A percentile compares a stretch with the other conserved stretches of the same genome.
These are phyloP conservation scores for Pachyrhizus erosus DNA, from an alignment of 306 rosid genomes.

Conservation along the genomic window DNA sequence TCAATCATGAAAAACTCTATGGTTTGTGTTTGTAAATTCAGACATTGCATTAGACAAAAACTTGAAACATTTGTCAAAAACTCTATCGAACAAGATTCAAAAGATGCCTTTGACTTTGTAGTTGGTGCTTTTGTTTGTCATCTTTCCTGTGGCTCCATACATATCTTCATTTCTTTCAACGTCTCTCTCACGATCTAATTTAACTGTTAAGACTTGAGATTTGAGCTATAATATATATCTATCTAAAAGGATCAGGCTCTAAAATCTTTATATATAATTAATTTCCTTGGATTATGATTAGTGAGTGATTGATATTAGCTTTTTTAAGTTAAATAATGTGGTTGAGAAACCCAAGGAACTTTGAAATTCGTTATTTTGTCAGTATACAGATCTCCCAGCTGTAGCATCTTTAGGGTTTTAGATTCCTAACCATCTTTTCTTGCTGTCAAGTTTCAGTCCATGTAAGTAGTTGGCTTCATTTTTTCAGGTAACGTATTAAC, in stretches of 20 bases:
- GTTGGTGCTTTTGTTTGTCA: not conserved
- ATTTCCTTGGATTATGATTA: conserved; percentile 32
- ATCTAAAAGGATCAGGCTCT: not conserved
- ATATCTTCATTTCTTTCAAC: not conserved
- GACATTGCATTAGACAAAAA: conserved; percentile 38
- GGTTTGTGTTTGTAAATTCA: not conserved
- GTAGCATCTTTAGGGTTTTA: conserved; percentile 44
- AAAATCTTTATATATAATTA: not conserved
- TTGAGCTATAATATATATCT: not conserved
- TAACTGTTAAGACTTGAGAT: not conserved
- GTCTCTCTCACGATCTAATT: not conserved
- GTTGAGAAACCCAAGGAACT: conserved; percentile 28
- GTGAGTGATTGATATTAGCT: conserved; percentile 28
- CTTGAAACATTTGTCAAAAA: conserved; percentile 21
- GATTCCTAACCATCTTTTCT: conserved; percentile 9
- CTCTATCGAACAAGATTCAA: not conserved
- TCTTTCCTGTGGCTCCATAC: not conserved
- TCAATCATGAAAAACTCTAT: not conserved
- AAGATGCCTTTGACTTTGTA: conserved; percentile 38
- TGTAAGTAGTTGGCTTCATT: conserved; percentile 17
- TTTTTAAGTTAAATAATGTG: not conserved
- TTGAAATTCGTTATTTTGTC: conserved; percentile 39
- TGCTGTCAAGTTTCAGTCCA: conserved; percentile 2
- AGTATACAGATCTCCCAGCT: conserved; percentile 24
- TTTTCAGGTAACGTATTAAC: conserved; percentile 19